phyloP scores from a whole-genome alignment of 352 stramenopile species.

The Lagenidium giganteum region DNA sequence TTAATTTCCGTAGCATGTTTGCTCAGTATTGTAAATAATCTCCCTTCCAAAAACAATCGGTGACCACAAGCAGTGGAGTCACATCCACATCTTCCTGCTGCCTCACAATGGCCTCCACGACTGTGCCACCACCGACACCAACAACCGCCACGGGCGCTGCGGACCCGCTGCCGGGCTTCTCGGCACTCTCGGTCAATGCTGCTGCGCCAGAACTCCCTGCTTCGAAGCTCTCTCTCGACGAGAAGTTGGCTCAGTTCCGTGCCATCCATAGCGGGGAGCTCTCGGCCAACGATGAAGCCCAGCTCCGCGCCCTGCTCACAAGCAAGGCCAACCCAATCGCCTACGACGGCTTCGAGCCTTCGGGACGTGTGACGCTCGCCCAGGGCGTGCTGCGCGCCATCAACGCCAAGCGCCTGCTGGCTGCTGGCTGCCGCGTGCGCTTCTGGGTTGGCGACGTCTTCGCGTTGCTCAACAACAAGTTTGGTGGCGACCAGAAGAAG shows the following conservation, averaged over 20 bases:
- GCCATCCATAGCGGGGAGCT: slow-evolving; percentile 47
- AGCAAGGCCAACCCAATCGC: slow-evolving; percentile 80
- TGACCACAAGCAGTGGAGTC: no score
- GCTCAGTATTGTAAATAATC: no score
- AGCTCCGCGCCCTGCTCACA: slow-evolving; percentile 76
- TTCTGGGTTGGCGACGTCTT: slow-evolving; percentile 99
- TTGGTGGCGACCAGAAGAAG: slow-evolving; percentile 97
- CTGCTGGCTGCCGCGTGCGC: slow-evolving; percentile 92
- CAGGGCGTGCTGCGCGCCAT: slow-evolving; percentile 92
- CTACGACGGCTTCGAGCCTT: slow-evolving; percentile 99
- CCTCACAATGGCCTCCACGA: slow-evolving; percentile 14
- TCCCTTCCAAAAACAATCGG: no score
- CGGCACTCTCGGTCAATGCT: slow-evolving; percentile 31
- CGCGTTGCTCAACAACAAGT: slow-evolving; percentile 99
- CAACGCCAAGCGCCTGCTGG: slow-evolving; percentile 91
- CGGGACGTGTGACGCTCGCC: slow-evolving; percentile 98
- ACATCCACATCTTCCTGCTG: slow-evolving; percentile 1
- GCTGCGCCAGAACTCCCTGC: slow-evolving; percentile 16
- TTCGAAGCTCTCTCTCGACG: slow-evolving; percentile 40
- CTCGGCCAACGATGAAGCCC: slow-evolving; percentile 38
- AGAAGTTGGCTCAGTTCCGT: slow-evolving; percentile 58
- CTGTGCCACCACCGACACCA: slow-evolving; percentile 35
- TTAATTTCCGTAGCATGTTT: no score
- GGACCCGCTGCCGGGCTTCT: slow-evolving; percentile 46
- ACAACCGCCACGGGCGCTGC: slow-evolving; percentile 14